Evolutionary conservation across 2,329 filamentous ascomycete genomes (phyloP).

Genomic region (Zymoseptoria ardabiliae): DNA sequence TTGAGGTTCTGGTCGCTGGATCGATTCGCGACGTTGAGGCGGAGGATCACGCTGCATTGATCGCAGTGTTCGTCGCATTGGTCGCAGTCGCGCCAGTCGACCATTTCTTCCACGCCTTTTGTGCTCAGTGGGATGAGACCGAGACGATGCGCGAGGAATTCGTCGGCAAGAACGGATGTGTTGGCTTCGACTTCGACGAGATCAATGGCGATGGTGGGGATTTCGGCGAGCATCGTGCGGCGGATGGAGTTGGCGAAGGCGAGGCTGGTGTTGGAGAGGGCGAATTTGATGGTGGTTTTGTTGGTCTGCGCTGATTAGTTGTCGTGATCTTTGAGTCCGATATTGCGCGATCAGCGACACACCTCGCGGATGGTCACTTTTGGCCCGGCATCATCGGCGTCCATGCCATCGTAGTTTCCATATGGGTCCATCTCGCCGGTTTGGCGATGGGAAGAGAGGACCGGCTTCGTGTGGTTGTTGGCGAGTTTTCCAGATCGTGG

Average conservation of each 20-base stretch:
- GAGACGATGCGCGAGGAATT: constrained; percentile 88
- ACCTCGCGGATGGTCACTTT: constrained; percentile 42
- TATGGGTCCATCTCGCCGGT: constrained; percentile 14
- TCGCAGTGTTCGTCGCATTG: constrained; percentile 95
- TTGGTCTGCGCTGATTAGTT: constrained; percentile 48
- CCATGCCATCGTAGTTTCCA: constrained; percentile 14
- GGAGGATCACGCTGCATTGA: constrained; percentile 77
- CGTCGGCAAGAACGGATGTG: constrained; percentile 91
- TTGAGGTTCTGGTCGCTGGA: constrained; percentile 82
- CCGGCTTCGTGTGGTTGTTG: background rate
- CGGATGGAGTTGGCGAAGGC: constrained; percentile 89
- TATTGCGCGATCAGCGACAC: constrained; percentile 4
- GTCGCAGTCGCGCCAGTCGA: constrained; percentile 79
- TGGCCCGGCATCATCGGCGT: constrained; percentile 19
- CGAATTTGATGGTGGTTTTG: constrained; percentile 76
- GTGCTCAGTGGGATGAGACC: constrained; percentile 84
- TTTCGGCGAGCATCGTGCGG: constrained; percentile 84
- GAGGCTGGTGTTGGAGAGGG: constrained; percentile 81
- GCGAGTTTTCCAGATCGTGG: background rate
- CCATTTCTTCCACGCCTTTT: constrained; percentile 70
- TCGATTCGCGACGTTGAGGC: constrained; percentile 63
- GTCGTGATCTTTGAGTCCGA: constrained; percentile 2
- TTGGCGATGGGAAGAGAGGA: background rate
- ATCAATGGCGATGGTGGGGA: constrained; percentile 91
- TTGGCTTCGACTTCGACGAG: constrained; percentile 88